A percentile compares a stretch with the other conserved stretches of the same genome.
phyloP scores from a whole-genome alignment of 1,284 basidiomycete genomes.

The Inonotus obliquus region DNA sequence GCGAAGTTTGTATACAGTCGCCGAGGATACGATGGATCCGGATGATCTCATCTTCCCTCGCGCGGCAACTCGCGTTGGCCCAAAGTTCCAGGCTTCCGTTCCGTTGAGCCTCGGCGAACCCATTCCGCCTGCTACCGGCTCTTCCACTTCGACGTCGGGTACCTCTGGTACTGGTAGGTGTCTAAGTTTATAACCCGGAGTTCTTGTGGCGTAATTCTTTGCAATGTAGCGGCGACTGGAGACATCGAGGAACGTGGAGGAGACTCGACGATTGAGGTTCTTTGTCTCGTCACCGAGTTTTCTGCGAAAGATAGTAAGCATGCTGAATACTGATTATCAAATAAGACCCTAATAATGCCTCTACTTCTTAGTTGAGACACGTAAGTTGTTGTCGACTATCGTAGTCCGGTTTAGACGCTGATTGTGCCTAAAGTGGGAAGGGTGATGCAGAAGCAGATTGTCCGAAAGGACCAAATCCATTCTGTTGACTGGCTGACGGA shows the following conservation, averaged over 20 bases:
- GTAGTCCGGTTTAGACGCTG: background rate
- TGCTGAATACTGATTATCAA: slow-evolving; percentile 20
- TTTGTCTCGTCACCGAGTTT: slow-evolving; percentile 59
- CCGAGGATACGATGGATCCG: slow-evolving; percentile 89
- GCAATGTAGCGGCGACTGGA: slow-evolving; percentile 17
- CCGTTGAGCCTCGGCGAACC: slow-evolving; percentile 44
- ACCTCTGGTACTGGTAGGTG: background rate
- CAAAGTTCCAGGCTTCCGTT: slow-evolving; percentile 77
- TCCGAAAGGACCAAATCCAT: slow-evolving; percentile 42
- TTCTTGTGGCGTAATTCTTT: background rate
- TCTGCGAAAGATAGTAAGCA: slow-evolving; percentile 57
- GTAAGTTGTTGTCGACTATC: slow-evolving; percentile 21
- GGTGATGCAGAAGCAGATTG: slow-evolving; percentile 44
- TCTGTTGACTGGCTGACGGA: slow-evolving; percentile 79
- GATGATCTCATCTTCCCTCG: slow-evolving; percentile 95
- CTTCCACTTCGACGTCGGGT: background rate
- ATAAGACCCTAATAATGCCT: slow-evolving; percentile 9
- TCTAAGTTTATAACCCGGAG: background rate
- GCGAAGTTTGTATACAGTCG: slow-evolving; percentile 78
- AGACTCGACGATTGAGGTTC: slow-evolving; percentile 68
- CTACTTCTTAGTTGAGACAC: slow-evolving; percentile 50
- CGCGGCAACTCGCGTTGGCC: slow-evolving; percentile 81
- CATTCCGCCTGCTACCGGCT: background rate
- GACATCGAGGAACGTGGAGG: slow-evolving; percentile 58
- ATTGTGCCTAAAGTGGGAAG: slow-evolving; percentile 17